A percentile compares a stretch with the other conserved stretches of the same genome.
Conservation (phyloP, 345 rosid genomes). For the Cardamine chenopodiifolia region DNA sequence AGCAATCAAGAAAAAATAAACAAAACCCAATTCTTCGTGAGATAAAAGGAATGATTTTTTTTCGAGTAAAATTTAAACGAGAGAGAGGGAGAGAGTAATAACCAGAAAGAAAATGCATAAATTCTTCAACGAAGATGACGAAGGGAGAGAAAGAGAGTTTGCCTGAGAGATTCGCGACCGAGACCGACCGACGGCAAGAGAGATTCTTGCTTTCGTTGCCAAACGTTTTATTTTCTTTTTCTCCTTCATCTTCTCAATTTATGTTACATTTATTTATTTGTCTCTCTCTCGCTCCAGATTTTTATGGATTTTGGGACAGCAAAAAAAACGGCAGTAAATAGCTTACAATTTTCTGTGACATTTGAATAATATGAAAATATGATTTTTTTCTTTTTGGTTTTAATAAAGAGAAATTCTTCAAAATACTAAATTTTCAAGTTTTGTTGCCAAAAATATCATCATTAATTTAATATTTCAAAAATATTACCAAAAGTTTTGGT, state of each 20-base stretch:
- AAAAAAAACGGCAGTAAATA: not conserved
- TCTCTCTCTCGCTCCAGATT: not conserved
- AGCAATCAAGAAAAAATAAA: slow-evolving; percentile 1
- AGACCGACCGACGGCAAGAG: slow-evolving; percentile 21
- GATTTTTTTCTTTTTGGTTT: too few relatives aligned
- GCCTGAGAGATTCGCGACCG: slow-evolving; percentile 37
- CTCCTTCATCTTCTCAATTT: not conserved
- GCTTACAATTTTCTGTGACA: not conserved
- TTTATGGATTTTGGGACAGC: not conserved
- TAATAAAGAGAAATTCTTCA: too few relatives aligned
- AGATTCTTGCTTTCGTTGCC: slow-evolving; percentile 38
- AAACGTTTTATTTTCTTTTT: not conserved
- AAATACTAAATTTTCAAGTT: too few relatives aligned
- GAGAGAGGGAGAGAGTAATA: not conserved
- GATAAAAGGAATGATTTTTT: slow-evolving; percentile 4
- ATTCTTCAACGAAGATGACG: not conserved
- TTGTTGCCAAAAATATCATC: too few relatives aligned
- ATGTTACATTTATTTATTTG: slow-evolving; percentile 1
- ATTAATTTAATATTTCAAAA: too few relatives aligned
- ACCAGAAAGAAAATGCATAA: slow-evolving; percentile 4
- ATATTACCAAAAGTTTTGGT: too few relatives aligned
- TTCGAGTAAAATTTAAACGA: not conserved
- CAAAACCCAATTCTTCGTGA: not conserved
- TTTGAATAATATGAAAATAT: too few relatives aligned
- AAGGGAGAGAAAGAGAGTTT: slow-evolving; percentile 11